A percentile compares a stretch with the other conserved stretches of the same genome.
Conservation (phyloP, 2,329 filamentous ascomycete genomes). For the Bipolaris victoriae region DNA sequence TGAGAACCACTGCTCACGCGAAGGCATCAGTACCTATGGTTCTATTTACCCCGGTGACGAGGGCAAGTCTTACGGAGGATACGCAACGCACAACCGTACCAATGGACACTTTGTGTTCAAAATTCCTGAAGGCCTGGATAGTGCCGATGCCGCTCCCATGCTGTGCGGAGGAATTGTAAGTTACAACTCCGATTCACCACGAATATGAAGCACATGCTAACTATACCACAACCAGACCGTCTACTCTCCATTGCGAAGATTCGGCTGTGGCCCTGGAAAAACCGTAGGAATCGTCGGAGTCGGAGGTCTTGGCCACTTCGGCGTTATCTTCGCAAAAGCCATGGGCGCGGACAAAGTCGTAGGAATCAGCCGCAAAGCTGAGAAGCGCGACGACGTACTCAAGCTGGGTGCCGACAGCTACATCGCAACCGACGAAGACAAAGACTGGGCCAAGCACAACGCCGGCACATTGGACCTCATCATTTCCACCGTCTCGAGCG, state of each 20-base stretch:
- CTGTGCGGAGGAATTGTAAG: slow-evolving; percentile 73
- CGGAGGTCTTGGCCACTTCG: slow-evolving; percentile 76
- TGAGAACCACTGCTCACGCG: slow-evolving; percentile 57
- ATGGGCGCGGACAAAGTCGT: slow-evolving; percentile 71
- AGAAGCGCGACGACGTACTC: slow-evolving; percentile 66
- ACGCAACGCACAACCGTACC: slow-evolving; percentile 69
- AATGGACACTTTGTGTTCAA: slow-evolving; percentile 76
- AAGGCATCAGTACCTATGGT: slow-evolving; percentile 53
- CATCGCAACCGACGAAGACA: slow-evolving; percentile 64
- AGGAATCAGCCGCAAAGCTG: slow-evolving; percentile 65
- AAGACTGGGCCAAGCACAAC: slow-evolving; percentile 64
- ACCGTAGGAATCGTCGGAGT: slow-evolving; percentile 76
- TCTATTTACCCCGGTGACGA: slow-evolving; percentile 60
- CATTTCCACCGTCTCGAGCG: slow-evolving; percentile 60
- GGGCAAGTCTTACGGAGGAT: slow-evolving; percentile 66
- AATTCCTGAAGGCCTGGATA: slow-evolving; percentile 74
- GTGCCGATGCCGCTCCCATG: slow-evolving; percentile 72
- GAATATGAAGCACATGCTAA: not conserved
- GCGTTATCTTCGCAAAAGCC: slow-evolving; percentile 71
- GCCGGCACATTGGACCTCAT: slow-evolving; percentile 63
- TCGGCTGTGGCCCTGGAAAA: slow-evolving; percentile 76
- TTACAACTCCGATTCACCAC: not conserved
- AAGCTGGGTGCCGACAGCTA: slow-evolving; percentile 67
- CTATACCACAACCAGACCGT: slow-evolving; percentile 56
- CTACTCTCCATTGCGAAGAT: slow-evolving; percentile 76